Evolutionary conservation across 345 rosid species (phyloP).

Genomic region (Tarenaya hassleriana): DNA sequence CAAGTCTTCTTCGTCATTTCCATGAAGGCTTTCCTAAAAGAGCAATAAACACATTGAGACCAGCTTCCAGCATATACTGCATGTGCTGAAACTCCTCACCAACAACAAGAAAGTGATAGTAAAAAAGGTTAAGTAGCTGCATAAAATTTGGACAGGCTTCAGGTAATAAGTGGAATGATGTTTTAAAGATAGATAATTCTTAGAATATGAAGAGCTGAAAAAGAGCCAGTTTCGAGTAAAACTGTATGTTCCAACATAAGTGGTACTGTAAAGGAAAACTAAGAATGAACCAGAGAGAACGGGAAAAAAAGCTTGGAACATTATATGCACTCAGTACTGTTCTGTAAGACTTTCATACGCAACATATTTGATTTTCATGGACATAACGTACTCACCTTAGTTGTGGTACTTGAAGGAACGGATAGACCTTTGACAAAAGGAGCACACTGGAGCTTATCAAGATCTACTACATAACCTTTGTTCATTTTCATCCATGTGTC

Average conservation of each 20-base stretch:
- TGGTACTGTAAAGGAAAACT: background rate
- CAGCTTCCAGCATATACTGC: background rate
- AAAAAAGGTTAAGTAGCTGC: too few relatives aligned
- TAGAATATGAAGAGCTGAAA: too few relatives aligned
- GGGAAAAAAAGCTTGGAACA: background rate
- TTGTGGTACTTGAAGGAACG: slow-evolving; percentile 38
- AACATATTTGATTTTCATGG: background rate
- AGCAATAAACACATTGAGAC: too few relatives aligned
- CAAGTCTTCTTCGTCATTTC: slow-evolving; percentile 32
- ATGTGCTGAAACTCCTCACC: slow-evolving; percentile 9
- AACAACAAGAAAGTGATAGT: slow-evolving; percentile 3
- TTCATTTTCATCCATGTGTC: slow-evolving; percentile 92
- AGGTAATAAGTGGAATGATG: too few relatives aligned
- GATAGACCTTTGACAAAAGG: slow-evolving; percentile 67
- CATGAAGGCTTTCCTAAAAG: too few relatives aligned
- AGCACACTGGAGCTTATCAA: slow-evolving; percentile 67
- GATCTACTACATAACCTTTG: slow-evolving; percentile 75
- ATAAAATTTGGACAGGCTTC: too few relatives aligned
- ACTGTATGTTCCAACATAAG: too few relatives aligned
- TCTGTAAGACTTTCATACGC: background rate
- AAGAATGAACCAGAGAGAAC: background rate
- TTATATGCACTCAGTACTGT: too few relatives aligned
- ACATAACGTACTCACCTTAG: slow-evolving; percentile 50
- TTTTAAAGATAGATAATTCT: too few relatives aligned
- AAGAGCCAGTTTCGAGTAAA: too few relatives aligned